These are phyloP conservation scores for Debaryomyces tyrocola DNA, from an alignment of 805 yeast species.

Conservation along the genomic window DNA sequence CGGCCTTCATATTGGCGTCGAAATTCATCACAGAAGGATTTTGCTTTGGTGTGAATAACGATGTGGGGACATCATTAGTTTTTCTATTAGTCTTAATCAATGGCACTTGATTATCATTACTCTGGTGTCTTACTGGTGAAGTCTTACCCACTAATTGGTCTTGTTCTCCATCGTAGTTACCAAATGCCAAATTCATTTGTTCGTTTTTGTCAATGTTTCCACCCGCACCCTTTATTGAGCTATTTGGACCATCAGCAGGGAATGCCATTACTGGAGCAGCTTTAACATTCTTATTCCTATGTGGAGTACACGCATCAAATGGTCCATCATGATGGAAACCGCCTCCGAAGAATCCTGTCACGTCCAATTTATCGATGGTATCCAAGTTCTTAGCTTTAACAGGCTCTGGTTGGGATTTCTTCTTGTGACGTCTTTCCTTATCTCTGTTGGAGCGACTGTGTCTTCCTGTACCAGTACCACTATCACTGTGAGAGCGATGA, in stretches of 20 bases:
- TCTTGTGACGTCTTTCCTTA: conserved; percentile 21
- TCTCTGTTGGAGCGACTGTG: conserved; percentile 14
- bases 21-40: conserved; percentile 59
- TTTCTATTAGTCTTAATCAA: conserved; percentile 17
- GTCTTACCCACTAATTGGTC: conserved; percentile 36
- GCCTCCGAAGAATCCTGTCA: conserved; percentile 89
- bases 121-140: conserved; percentile 7
- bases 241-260: conserved; percentile 94
- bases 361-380: conserved; percentile 93
- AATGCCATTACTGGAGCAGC: conserved; percentile 94
- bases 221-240: conserved; percentile 70
- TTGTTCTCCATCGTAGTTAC: conserved; percentile 52
- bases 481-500: conserved; percentile 18
- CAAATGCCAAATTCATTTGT: conserved; percentile 75
- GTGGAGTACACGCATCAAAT: conserved; percentile 97
- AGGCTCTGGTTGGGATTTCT: conserved; percentile 40
- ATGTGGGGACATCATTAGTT: conserved; percentile 18
- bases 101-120: conserved; percentile 9
- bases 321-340: conserved; percentile 99
- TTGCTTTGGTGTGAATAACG: conserved; percentile 43
- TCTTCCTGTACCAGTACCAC: conserved; percentile 9
- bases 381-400: conserved; percentile 75
- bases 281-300: conserved; percentile 72
- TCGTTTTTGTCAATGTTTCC: conserved; percentile 46
- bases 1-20: conserved; percentile 67